Base-by-base conservation (phyloP, 768 basidiomycete genomes). In the Amyloporia xantha region DNA sequence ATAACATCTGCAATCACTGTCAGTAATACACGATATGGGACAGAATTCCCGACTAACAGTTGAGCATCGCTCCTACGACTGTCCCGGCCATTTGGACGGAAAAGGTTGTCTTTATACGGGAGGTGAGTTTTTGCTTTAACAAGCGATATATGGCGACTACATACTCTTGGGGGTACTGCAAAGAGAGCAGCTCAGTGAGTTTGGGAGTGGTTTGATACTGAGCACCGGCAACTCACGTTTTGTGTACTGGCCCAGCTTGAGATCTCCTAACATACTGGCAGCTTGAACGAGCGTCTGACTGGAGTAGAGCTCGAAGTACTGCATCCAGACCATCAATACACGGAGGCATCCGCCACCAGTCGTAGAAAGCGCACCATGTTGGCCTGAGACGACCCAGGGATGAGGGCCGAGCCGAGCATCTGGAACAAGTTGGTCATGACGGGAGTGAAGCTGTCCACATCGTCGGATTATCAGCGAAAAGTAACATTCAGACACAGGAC, bases 21-120 rank as follows among this genome's bases (percentile, higher is more conserved):
- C 13, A 33, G 43, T 19, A 17, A 19, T 45, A 19, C 15, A 5
- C 12, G 17, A 15, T 13, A 45, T 27, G 21, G 15, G 19, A 23
- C 12, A 4, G 25, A 19, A 27, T 33, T 33, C 30, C 9, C 12
- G 11, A 19, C 35, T 38, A 67, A 50, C 36, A 72, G 56, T 72
- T 71, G 21, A 75, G 60, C 23, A 76, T 59, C 58, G 68, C 42
- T 49, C 75, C 79, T 23, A 81, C 59, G 26, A 82, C 59, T 3
- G 77, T 73, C 1, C 81, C 79, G 28, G 71, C 40, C 21, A 68
- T 70, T 54, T 82, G 79, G 1, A 76, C 78, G 20, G 72, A 68
- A 59, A 82, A 81, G 13, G 46, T 47, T 17, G 46, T 38, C 41
- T 42, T 9, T 26, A 26, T 10, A 27, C 5, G 19, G 7, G 30